Evolutionary conservation across 129 eudicot species (phyloP).

Genomic region (Flaveria linearis): DNA sequence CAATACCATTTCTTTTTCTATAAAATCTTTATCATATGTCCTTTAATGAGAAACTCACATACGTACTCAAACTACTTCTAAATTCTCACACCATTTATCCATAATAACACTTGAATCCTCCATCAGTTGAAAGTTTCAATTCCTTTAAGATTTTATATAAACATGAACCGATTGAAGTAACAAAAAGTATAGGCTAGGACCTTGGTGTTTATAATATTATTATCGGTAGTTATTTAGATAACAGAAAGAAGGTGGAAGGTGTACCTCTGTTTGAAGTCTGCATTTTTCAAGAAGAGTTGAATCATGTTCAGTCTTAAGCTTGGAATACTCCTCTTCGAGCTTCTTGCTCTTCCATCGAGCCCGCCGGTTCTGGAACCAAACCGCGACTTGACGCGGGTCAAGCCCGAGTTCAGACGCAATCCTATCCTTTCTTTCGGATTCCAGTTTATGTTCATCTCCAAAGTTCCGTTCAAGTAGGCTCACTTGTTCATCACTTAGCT

Average conservation of each 20-base stretch:
- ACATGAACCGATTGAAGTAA: neutral
- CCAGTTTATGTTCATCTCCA: constrained; percentile 73
- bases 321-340: constrained; percentile 77
- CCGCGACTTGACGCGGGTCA: constrained; percentile 93
- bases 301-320: constrained; percentile 67
- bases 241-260: neutral
- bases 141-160: neutral
- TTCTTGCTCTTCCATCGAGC: constrained; percentile 92
- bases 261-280: constrained; percentile 75
- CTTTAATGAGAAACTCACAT: too few species aligned
- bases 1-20: neutral
- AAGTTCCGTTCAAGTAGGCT: constrained; percentile 58
- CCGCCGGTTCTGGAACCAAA: constrained; percentile 91
- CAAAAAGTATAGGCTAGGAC: neutral
- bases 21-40: neutral
- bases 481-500: constrained; percentile 70
- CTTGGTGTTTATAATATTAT: neutral
- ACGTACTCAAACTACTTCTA: too few species aligned
- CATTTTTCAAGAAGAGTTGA: constrained; percentile 67
- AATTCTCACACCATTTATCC: too few species aligned
- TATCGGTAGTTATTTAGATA: neutral
- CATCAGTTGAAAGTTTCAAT: too few species aligned
- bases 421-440: constrained; percentile 77
- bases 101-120: too few species aligned
- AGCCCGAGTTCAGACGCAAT: constrained; percentile 83